Evolutionary conservation across 148 eudicot species (phyloP).

Genomic region (Cornus kousa): DNA sequence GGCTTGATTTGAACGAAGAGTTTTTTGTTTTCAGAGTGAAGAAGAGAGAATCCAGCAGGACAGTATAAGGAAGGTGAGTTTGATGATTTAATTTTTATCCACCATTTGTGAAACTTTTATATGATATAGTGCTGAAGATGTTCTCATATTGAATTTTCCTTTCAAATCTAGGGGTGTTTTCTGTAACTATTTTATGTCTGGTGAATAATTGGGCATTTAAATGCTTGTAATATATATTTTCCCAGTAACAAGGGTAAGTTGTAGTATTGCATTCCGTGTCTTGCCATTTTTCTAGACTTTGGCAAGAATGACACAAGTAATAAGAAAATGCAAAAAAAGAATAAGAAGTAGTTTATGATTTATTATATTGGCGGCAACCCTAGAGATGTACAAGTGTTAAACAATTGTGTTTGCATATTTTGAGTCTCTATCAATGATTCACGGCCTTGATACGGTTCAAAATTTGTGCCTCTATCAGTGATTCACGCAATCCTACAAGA

Average conservation of each 20-base stretch:
- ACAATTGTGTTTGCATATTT: too few relatives aligned
- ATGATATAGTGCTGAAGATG: not conserved
- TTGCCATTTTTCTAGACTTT: not conserved
- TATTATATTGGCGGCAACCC: too few relatives aligned
- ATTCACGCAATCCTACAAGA: too few relatives aligned
- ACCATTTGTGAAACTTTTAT: not conserved
- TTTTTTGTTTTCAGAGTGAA: slow-evolving; percentile 58
- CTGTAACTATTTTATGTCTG: not conserved
- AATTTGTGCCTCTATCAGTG: too few relatives aligned
- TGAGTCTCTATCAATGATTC: too few relatives aligned
- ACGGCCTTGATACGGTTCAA: too few relatives aligned
- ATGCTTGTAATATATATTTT: not conserved
- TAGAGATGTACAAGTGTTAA: too few relatives aligned
- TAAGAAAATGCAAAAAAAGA: not conserved
- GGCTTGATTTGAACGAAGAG: not conserved
- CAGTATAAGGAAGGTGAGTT: slow-evolving; percentile 53
- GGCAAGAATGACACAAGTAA: not conserved
- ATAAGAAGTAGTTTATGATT: too few relatives aligned
- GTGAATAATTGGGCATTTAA: not conserved
- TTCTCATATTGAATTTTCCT: not conserved
- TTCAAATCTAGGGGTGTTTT: not conserved
- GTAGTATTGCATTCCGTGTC: not conserved
- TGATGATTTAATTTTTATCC: not conserved
- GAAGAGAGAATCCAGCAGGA: slow-evolving; percentile 76
- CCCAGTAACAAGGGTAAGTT: not conserved